These are phyloP conservation scores for Penicillium fimorum DNA, from an alignment of 495 filamentous ascomycete genomes.

Conservation along the genomic window DNA sequence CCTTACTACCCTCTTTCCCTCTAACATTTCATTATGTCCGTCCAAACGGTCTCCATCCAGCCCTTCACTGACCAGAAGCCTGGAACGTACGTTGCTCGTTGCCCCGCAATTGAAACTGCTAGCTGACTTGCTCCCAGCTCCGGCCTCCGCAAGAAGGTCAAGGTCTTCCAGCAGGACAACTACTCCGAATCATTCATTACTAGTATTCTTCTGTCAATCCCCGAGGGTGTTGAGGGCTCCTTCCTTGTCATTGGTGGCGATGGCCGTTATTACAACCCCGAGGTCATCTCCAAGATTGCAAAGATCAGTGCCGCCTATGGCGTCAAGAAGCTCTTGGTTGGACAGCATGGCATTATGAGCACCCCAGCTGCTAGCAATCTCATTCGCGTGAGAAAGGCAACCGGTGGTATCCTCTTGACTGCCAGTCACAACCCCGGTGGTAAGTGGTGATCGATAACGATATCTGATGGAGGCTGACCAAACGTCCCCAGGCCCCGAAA, in stretches of 20 bases:
- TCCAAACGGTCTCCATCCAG: conserved; percentile 64
- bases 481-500: conserved; percentile 65
- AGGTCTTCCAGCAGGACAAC: conserved; percentile 90
- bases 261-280: conserved; percentile 95
- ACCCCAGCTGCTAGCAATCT: conserved; percentile 95
- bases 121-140: conserved; percentile 59
- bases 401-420: conserved; percentile 93
- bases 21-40: conserved; percentile 14
- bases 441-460: conserved; percentile 43
- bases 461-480: conserved; percentile 1
- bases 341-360: conserved; percentile 92
- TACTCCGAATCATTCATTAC: conserved; percentile 96
- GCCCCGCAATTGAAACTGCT: conserved; percentile 9
- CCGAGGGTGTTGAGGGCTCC: conserved; percentile 81
- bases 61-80: conserved; percentile 96
- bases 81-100: conserved; percentile 77
- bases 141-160: conserved; percentile 97
- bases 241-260: conserved; percentile 98
- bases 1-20: conserved; percentile 13
- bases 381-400: conserved; percentile 89
- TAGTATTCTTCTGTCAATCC: conserved; percentile 91
- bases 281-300: conserved; percentile 93
- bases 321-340: conserved; percentile 96
- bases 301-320: conserved; percentile 97
- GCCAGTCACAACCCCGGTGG: conserved; percentile 98